Conservation (phyloP, 805 yeast species). For the Kregervanrija delftensis region DNA sequence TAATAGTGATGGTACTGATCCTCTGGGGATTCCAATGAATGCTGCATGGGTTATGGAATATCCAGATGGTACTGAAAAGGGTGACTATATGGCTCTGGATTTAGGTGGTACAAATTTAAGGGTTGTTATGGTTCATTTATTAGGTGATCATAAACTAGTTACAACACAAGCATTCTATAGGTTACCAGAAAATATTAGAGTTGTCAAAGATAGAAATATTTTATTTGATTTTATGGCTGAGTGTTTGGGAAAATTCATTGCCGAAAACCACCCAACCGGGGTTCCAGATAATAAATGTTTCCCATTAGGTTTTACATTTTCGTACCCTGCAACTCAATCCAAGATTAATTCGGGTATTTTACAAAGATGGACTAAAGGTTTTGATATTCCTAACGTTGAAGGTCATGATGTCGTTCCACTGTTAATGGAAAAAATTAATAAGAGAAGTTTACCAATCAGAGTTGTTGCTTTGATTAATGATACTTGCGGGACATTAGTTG, state of each 20-base stretch:
- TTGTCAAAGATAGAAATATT: conserved; percentile 64
- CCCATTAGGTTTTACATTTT: conserved; percentile 94
- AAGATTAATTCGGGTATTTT: conserved; percentile 81
- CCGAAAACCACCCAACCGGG: conserved; percentile 65
- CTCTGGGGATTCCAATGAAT: conserved; percentile 51
- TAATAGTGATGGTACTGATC: conserved; percentile 39
- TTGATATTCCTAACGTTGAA: conserved; percentile 91
- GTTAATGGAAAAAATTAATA: conserved; percentile 70
- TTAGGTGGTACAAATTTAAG: conserved; percentile 59
- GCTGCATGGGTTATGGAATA: conserved; percentile 54
- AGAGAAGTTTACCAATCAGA: conserved; percentile 67
- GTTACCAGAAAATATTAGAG: conserved; percentile 73
- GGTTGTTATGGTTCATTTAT: conserved; percentile 42
- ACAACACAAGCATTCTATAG: conserved; percentile 84
- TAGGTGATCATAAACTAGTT: conserved; percentile 80
- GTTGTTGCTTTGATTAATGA: conserved; percentile 95
- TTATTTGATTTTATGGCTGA: conserved; percentile 87
- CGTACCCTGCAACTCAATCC: conserved; percentile 82
- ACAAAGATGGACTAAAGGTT: conserved; percentile 99
- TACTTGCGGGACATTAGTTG: conserved; percentile 95
- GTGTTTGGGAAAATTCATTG: conserved; percentile 67
- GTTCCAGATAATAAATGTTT: conserved; percentile 42
- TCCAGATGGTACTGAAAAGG: conserved; percentile 53
- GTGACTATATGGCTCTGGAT: conserved; percentile 54
- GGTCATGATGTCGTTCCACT: conserved; percentile 92